Evolutionary conservation across 768 basidiomycete species (phyloP), one percentile per base, ranked within the genome.

Genomic region (Pleurotus salmoneostramineus): DNA sequence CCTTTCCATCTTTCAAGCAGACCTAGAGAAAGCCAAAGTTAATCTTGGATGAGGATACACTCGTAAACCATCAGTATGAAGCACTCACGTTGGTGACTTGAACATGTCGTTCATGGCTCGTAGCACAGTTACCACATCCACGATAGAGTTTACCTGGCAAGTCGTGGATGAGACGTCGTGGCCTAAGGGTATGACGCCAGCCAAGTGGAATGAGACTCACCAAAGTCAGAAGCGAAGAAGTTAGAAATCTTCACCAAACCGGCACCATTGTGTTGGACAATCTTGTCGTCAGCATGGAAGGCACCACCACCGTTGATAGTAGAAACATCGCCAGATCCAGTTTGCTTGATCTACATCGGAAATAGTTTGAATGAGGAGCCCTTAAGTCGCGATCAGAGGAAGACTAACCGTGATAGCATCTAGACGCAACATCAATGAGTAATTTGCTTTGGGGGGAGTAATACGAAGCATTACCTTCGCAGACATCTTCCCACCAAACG

Each of bases 201-300:
- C 3, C 31, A 32, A 36, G 42, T 15, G 27, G 15, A 35, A 4
- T 27, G 12, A 48, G 17, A 36, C 65, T 4, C 27, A 67, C 68
- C 68, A 47, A 69, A 69, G 48, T 58, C 56, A 1, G 64, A 64
- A 5, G 68, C 67, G 33, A 64, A 69, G 63, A 69, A 69, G 58
- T 68, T 64, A 21, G 58, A 62, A 40, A 68, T 69, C 4, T 58
- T 60, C 40, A 69, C 64, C 11, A 57, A 60, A 3, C 68, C 67
- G 6, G 64, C 66, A 35, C 67, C 67, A 36, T 69, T 69, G 62
- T 68, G 68, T 58, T 69, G 68, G 40, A 69, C 68, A 54, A 69
- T 66, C 50, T 69, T 68, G 47, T 69, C 68, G 35, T 60, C 60
- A 0, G 68, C 67, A 35, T 55, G 27, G 60, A 68, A 68, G 2